Percentiles rank a stretch among this genome's conserved stretches.
These are phyloP conservation scores for Colletotrichum sojae DNA, from an alignment of 2,329 filamentous ascomycete species.

Conservation along the genomic window DNA sequence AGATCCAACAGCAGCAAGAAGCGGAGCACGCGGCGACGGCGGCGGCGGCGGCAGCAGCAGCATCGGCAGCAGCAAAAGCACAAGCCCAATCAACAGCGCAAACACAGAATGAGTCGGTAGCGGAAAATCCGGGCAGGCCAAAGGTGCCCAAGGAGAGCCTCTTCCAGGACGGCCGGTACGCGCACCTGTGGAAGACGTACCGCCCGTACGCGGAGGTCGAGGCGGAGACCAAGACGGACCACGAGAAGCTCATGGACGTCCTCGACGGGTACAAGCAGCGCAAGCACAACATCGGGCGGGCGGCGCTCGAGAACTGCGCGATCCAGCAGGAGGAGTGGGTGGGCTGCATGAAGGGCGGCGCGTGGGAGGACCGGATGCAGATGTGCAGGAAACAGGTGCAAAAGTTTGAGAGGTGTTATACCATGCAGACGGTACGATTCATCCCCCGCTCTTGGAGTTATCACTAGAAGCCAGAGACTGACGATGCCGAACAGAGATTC, in stretches of 20 bases:
- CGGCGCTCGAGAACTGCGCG: conserved; percentile 94
- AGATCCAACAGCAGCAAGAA: conserved; percentile 63
- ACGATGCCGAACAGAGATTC: conserved; percentile 73
- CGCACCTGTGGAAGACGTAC: conserved; percentile 95
- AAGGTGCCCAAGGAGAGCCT: conserved; percentile 65
- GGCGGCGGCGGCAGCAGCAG: conserved; percentile 43
- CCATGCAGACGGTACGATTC: conserved; percentile 79
- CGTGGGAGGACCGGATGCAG: conserved; percentile 76
- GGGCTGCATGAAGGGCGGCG: conserved; percentile 84
- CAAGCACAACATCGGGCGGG: conserved; percentile 81
- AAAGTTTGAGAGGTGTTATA: conserved; percentile 88
- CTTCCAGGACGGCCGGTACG: conserved; percentile 75
- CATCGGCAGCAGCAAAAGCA: conserved; percentile 36
- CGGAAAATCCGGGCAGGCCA: conserved; percentile 38
- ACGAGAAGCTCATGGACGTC: conserved; percentile 85
- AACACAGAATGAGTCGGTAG: conserved; percentile 8
- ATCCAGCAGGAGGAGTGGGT: conserved; percentile 87
- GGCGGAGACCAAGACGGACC: conserved; percentile 77
- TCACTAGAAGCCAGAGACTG: background rate
- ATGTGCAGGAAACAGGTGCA: conserved; percentile 86
- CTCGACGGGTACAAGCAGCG: conserved; percentile 88
- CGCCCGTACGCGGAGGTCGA: conserved; percentile 79
- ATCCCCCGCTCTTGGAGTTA: background rate
- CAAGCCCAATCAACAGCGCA: conserved; percentile 28
- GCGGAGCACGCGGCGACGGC: conserved; percentile 20